Percentiles rank a stretch among this genome's conserved stretches.
These are phyloP conservation scores for Aphanocladium album DNA, from an alignment of 2,329 filamentous ascomycete genomes.

Conservation along the genomic window DNA sequence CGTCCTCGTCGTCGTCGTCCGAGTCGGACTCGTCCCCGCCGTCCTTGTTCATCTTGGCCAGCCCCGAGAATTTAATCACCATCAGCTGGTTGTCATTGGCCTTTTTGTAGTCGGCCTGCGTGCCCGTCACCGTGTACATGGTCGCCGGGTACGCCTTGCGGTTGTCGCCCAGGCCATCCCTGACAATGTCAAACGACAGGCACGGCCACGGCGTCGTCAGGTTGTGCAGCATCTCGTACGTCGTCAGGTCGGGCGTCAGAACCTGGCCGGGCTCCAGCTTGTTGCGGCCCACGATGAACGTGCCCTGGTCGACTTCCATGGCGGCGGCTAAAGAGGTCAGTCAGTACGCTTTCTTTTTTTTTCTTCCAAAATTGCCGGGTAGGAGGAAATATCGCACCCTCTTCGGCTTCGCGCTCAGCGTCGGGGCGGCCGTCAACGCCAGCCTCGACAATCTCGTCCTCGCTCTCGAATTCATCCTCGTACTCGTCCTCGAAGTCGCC, in stretches of 20 bases:
- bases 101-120: conserved; percentile 73
- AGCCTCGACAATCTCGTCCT: conserved; percentile 88
- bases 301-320: conserved; percentile 92
- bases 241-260: conserved; percentile 83
- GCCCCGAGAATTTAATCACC: conserved; percentile 91
- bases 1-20: conserved; percentile 66
- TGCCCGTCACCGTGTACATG: conserved; percentile 90
- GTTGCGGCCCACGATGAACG: conserved; percentile 91
- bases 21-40: conserved; percentile 53
- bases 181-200: conserved; percentile 88
- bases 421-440: conserved; percentile 91
- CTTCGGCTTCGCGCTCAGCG: conserved; percentile 85
- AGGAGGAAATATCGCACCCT: conserved; percentile 41
- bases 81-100: conserved; percentile 88
- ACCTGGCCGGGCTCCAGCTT: conserved; percentile 89
- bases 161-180: conserved; percentile 79
- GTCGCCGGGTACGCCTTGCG: conserved; percentile 92
- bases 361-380: too few species aligned
- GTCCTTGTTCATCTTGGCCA: conserved; percentile 78
- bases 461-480: conserved; percentile 82
- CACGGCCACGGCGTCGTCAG: conserved; percentile 95
- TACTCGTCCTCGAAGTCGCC: conserved; percentile 94
- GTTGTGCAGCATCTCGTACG: conserved; percentile 96
- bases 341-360: conserved; percentile 26
- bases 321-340: conserved; percentile 31